Percentiles rank a stretch among this genome's conserved stretches.
Evolutionary conservation across 108 stramenopile genomes (phyloP).

Genomic region (Nitzschia inconspicua): DNA sequence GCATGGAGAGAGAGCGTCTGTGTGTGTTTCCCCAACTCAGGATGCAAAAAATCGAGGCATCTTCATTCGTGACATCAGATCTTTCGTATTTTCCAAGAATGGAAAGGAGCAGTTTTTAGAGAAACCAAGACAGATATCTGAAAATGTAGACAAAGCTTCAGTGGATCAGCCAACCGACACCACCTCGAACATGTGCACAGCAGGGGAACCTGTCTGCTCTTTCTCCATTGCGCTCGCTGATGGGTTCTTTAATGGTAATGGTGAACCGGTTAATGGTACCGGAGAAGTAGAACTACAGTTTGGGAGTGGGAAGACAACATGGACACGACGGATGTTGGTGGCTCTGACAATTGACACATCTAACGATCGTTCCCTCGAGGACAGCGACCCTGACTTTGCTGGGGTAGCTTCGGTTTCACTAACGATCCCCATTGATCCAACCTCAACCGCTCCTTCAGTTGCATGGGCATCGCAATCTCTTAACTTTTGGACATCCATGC

Average conservation of each 20-base stretch:
- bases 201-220: slow-evolving; percentile 10
- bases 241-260: slow-evolving; percentile 7
- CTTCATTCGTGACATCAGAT: slow-evolving; percentile 1
- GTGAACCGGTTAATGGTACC: slow-evolving; percentile 1
- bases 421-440: too few relatives aligned
- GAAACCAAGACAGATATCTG: too few relatives aligned
- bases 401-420: too few relatives aligned
- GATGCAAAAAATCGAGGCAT: not conserved
- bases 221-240: not conserved
- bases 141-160: too few relatives aligned
- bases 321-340: not conserved
- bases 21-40: slow-evolving; percentile 6
- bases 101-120: slow-evolving; percentile 6
- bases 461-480: too few relatives aligned
- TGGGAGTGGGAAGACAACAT: not conserved
- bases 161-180: not conserved
- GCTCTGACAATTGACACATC: slow-evolving; percentile 4
- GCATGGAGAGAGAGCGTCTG: slow-evolving; percentile 5
- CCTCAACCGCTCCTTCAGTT: too few relatives aligned
- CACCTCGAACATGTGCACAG: slow-evolving; percentile 7
- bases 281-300: slow-evolving; percentile 13
- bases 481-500: too few relatives aligned
- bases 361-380: too few relatives aligned
- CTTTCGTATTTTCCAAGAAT: slow-evolving; percentile 5
- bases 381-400: too few relatives aligned